A percentile compares a stretch with the other conserved stretches of the same genome.
phyloP scores from a whole-genome alignment of 2,329 filamentous ascomycete genomes.

The Pseudogymnoascus sp. region DNA sequence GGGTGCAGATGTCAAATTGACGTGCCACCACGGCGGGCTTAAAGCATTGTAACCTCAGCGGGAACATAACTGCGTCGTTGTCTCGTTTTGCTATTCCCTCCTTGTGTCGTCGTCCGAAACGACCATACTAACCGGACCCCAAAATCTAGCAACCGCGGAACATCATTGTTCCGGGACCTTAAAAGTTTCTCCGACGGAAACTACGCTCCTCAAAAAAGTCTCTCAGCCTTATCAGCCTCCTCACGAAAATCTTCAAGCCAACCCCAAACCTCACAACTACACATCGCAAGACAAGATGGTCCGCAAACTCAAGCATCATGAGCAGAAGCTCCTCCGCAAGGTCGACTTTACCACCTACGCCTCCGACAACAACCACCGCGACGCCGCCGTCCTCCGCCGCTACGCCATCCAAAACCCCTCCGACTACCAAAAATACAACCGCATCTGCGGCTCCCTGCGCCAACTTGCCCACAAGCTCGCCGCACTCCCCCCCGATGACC shows the following conservation, averaged over 20 bases:
- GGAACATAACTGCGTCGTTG: constrained; percentile 16
- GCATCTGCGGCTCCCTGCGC: constrained; percentile 72
- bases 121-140: neutral
- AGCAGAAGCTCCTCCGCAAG: constrained; percentile 85
- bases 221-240: constrained; percentile 4
- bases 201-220: neutral
- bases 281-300: constrained; percentile 53
- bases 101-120: neutral
- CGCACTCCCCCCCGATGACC: constrained; percentile 69
- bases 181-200: neutral
- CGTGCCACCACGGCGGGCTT: constrained; percentile 15
- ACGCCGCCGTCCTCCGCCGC: constrained; percentile 67
- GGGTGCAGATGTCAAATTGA: constrained; percentile 9
- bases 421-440: constrained; percentile 66
- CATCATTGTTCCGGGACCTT: neutral
- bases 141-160: neutral
- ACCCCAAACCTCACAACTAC: neutral
- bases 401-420: constrained; percentile 88
- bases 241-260: constrained; percentile 1
- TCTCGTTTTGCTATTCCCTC: neutral
- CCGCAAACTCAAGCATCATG: constrained; percentile 91
- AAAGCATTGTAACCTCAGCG: constrained; percentile 25
- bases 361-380: constrained; percentile 77
- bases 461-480: constrained; percentile 85
- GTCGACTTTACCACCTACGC: constrained; percentile 95